Conservation (phyloP, 306 rosid species). For the Medicago ruthenica region DNA sequence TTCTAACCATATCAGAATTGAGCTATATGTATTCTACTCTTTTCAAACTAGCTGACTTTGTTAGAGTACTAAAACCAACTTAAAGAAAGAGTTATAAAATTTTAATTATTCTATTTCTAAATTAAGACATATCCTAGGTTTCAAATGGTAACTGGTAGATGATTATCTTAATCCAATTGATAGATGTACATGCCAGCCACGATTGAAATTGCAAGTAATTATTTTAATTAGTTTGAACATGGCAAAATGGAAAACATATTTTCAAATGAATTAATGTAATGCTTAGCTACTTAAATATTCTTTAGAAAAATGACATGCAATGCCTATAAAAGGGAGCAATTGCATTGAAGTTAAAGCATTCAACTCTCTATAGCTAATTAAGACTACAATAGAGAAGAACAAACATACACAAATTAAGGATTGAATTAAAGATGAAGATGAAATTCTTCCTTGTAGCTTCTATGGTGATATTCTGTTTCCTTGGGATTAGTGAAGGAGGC, state of each 20-base stretch:
- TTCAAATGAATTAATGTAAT: not conserved
- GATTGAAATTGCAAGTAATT: constrained; percentile 11
- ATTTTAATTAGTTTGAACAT: not conserved
- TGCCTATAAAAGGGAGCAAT: constrained; percentile 37
- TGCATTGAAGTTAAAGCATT: constrained; percentile 19
- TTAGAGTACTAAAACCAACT: too few species aligned
- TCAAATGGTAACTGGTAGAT: not conserved
- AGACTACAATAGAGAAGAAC: not conserved
- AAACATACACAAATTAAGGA: not conserved
- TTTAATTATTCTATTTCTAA: not conserved
- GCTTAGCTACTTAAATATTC: constrained; percentile 19
- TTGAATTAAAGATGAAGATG: constrained; percentile 37
- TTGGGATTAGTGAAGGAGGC: constrained; percentile 51
- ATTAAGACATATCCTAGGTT: not conserved
- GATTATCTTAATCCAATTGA: not conserved
- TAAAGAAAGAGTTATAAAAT: not conserved
- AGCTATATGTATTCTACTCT: not conserved
- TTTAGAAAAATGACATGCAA: not conserved
- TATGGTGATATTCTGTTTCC: constrained; percentile 20
- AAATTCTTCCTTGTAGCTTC: constrained; percentile 37
- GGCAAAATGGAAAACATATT: not conserved
- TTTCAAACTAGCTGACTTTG: not conserved
- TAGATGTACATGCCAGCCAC: not conserved
- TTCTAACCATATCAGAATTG: not conserved
- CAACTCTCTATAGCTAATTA: constrained; percentile 18